phyloP scores from a whole-genome alignment of 192 early-diverging fungal genomes.

The Powellomyces hirtus region DNA sequence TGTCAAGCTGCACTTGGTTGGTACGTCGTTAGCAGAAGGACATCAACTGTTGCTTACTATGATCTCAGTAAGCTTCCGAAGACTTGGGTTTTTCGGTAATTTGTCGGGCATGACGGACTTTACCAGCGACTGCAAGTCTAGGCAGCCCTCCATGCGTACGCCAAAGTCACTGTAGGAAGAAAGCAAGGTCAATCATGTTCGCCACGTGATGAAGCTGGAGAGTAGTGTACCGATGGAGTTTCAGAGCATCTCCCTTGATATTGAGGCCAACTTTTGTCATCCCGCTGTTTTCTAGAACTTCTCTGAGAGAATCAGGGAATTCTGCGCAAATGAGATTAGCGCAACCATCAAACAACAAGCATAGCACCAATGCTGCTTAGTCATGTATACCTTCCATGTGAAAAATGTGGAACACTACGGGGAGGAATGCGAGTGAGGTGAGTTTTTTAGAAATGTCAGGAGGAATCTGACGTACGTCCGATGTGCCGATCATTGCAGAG shows the following conservation, averaged over 20 bases:
- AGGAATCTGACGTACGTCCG: conserved; percentile 1
- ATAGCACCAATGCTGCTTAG: background rate
- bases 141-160: conserved; percentile 13
- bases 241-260: conserved; percentile 22
- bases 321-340: background rate
- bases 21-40: no score
- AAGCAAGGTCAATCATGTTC: background rate
- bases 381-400: background rate
- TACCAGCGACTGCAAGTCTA: conserved; percentile 6
- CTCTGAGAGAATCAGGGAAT: conserved; percentile 3
- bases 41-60: no score
- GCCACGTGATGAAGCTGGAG: background rate
- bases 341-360: conserved; percentile 4
- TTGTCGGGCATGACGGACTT: background rate
- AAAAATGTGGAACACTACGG: conserved; percentile 1
- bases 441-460: no score
- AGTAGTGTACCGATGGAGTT: conserved; percentile 11
- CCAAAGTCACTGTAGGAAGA: conserved; percentile 15
- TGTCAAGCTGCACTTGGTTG: conserved; percentile 7
- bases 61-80: background rate
- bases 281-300: conserved; percentile 9
- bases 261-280: conserved; percentile 15
- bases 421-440: background rate
- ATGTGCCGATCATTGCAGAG: conserved; percentile 16
- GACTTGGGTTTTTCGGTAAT: background rate